Conservation (phyloP, 768 basidiomycete species). For the Floccularia luteovirens region DNA sequence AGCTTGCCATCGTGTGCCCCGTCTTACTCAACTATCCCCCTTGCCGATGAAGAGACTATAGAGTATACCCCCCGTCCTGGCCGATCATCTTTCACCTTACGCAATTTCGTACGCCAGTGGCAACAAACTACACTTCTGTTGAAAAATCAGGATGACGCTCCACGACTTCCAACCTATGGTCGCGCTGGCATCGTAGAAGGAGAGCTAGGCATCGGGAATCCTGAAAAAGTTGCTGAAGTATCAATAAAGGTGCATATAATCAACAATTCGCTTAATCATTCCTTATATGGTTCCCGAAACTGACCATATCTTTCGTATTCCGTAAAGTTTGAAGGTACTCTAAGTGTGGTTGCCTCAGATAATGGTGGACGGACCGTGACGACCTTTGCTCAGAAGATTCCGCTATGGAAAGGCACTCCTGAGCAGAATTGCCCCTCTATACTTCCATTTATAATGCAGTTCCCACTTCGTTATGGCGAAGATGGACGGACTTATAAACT, state of each 20-base stretch:
- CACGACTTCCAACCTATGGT: constrained; percentile 25
- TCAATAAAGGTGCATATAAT: constrained; percentile 24
- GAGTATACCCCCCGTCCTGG: constrained; percentile 27
- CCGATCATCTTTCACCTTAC: constrained; percentile 5
- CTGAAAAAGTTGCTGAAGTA: constrained; percentile 22
- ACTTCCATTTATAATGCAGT: constrained; percentile 26
- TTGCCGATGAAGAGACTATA: constrained; percentile 24
- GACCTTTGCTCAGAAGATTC: constrained; percentile 19
- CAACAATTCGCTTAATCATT: not conserved
- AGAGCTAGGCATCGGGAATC: constrained; percentile 23
- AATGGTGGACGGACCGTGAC: constrained; percentile 19
- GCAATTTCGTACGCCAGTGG: constrained; percentile 21
- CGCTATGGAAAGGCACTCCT: constrained; percentile 21
- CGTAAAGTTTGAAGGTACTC: constrained; percentile 25
- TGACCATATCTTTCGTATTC: not conserved
- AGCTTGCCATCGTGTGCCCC: constrained; percentile 13
- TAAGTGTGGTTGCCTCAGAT: constrained; percentile 26
- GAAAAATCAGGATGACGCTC: constrained; percentile 24
- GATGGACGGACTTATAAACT: constrained; percentile 20
- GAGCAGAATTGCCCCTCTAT: constrained; percentile 25
- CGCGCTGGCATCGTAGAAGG: constrained; percentile 24
- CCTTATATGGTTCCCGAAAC: not conserved
- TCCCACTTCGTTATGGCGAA: constrained; percentile 23
- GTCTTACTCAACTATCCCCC: constrained; percentile 24
- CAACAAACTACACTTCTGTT: constrained; percentile 26